These are phyloP conservation scores for Phytophthora aleatoria DNA, from an alignment of 352 stramenopile genomes.

Conservation along the genomic window DNA sequence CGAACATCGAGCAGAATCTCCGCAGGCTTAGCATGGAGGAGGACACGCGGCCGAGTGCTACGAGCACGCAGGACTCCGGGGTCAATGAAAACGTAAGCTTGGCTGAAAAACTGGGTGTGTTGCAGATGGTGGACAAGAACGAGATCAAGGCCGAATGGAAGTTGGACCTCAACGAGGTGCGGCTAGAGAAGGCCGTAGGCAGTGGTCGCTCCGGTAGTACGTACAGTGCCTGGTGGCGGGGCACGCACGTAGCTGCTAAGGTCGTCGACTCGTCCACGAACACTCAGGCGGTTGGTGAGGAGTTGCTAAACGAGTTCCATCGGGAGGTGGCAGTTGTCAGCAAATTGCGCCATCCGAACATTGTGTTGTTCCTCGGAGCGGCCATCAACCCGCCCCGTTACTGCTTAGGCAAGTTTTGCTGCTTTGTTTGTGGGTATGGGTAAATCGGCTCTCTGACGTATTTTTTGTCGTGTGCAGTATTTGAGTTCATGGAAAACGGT, in stretches of 20 bases:
- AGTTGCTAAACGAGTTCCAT: conserved; percentile 87
- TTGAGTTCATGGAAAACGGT: conserved; percentile 90
- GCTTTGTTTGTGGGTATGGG: background rate
- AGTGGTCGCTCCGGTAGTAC: conserved; percentile 79
- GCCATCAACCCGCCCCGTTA: conserved; percentile 81
- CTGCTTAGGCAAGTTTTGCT: conserved; percentile 63
- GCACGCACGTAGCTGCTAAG: conserved; percentile 81
- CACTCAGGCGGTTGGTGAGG: conserved; percentile 65
- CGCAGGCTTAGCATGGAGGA: conserved; percentile 64
- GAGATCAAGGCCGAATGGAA: conserved; percentile 88
- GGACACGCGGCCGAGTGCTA: conserved; percentile 23
- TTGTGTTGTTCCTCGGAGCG: conserved; percentile 85
- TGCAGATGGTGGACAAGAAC: conserved; percentile 87
- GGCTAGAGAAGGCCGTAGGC: conserved; percentile 69
- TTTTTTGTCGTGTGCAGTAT: conserved; percentile 43
- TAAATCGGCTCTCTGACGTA: background rate
- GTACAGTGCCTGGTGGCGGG: conserved; percentile 81
- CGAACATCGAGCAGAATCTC: conserved; percentile 78
- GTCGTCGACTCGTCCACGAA: conserved; percentile 79
- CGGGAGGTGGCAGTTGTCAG: conserved; percentile 85
- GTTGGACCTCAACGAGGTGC: conserved; percentile 74
- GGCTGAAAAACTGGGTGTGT: conserved; percentile 71
- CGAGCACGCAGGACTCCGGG: conserved; percentile 21
- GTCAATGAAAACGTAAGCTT: conserved; percentile 43
- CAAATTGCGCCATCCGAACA: conserved; percentile 86